These are phyloP conservation scores for Diversispora epigaea DNA, from an alignment of 192 early-diverging fungal genomes.

Conservation along the genomic window DNA sequence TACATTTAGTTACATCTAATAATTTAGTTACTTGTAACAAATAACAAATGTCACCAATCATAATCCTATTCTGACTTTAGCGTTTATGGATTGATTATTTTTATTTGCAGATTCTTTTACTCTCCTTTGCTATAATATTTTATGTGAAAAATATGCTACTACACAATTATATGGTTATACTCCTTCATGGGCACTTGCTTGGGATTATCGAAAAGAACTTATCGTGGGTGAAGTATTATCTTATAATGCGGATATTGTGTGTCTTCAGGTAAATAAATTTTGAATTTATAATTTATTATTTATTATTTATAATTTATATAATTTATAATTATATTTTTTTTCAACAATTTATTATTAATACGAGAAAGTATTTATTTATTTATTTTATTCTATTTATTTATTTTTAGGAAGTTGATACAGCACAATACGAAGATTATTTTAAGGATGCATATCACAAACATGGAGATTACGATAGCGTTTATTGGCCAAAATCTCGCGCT, in stretches of 20 bases:
- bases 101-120: conserved; percentile 74
- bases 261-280: conserved; percentile 68
- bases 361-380: conserved; percentile 1
- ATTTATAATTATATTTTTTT: conserved; percentile 34
- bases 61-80: conserved; percentile 10
- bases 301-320: too few species aligned
- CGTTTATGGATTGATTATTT: conserved; percentile 11
- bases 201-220: conserved; percentile 91
- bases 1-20: too few species aligned
- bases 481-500: conserved; percentile 92
- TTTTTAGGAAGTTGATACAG: conserved; percentile 80
- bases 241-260: conserved; percentile 89
- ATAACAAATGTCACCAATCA: too few species aligned
- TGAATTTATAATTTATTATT: not conserved
- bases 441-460: conserved; percentile 65
- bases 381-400: not conserved
- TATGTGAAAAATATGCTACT: conserved; percentile 88
- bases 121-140: conserved; percentile 90
- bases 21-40: too few species aligned
- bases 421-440: conserved; percentile 89
- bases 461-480: conserved; percentile 86
- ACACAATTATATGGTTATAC: conserved; percentile 88
- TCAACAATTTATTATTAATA: not conserved
- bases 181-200: conserved; percentile 89
- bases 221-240: conserved; percentile 82